A percentile compares a stretch with the other conserved stretches of the same genome.
These are phyloP conservation scores for Ulvella scutata DNA, from an alignment of 139 green algal genomes.

Conservation along the genomic window DNA sequence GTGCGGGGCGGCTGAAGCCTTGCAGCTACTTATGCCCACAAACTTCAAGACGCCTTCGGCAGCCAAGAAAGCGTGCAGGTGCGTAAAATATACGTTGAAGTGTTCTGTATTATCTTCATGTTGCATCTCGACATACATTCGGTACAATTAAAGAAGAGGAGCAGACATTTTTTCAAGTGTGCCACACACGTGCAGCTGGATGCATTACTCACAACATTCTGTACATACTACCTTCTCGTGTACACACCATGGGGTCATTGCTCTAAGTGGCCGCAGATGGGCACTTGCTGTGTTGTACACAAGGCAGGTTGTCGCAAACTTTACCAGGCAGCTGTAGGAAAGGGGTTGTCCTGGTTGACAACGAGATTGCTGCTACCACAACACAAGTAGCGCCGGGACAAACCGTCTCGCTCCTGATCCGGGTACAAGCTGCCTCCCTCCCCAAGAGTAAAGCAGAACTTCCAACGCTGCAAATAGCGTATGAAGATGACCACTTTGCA, in stretches of 20 bases:
- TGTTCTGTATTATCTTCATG: not conserved
- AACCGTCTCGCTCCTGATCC: not conserved
- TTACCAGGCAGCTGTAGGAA: too few relatives aligned
- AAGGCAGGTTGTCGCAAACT: too few relatives aligned
- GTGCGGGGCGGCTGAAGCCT: not conserved
- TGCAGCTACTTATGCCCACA: not conserved
- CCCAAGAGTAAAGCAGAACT: not conserved
- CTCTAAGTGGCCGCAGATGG: not conserved
- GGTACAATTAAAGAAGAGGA: not conserved
- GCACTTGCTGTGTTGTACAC: not conserved
- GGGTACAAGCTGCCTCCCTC: not conserved
- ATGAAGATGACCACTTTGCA: constrained; percentile 26
- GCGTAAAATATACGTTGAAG: not conserved
- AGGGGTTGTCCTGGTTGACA: not conserved
- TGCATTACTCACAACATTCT: not conserved
- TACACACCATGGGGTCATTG: not conserved
- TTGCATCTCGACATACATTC: not conserved
- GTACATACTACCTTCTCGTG: not conserved
- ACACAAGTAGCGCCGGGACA: not conserved
- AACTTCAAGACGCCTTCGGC: not conserved
- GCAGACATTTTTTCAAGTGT: not conserved
- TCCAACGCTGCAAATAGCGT: constrained; percentile 10
- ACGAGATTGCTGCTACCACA: not conserved
- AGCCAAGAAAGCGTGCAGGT: not conserved
- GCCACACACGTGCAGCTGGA: not conserved